Base-by-base conservation (phyloP, 495 filamentous ascomycete species). In the Aspergillus funiculosus region DNA sequence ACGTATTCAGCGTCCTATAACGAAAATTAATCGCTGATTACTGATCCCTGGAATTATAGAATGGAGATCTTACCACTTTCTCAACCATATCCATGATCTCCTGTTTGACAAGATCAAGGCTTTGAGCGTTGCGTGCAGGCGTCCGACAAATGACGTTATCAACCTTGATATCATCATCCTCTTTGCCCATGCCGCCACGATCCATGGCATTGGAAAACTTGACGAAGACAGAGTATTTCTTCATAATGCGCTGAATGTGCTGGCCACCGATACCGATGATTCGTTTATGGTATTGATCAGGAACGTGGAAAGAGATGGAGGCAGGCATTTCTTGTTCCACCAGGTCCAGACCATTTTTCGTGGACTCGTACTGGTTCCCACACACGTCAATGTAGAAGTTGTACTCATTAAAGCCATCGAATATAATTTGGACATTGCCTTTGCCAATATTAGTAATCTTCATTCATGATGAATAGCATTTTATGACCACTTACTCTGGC, bases 191-290 rank as follows among this genome's bases (percentile, higher is more conserved):
- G 8, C 89, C 89, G 45, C 89, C 90, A 54, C 92, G 86, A 64
- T 99, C 92, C 94, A 97, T 97, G 19, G 94, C 92, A 58, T 99
- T 99, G 51, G 89, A 94, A 61, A 99, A 99, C 63, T 99, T 99
- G 71, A 99, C 92, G 52, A 97, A 99, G 46, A 99, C 92, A 1
- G 92, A 99, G 69, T 99, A 94, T 66, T 96, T 96, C 73, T 99
- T 99, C 92, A 97, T 99, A 71, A 97, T 97, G 46, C 89, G 89
- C 62, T 99, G 92, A 56, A 99, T 99, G 57, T 97, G 94, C 62
- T 95, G 89, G 13, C 92, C 92, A 48, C 92, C 94, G 48, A 97
- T 96, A 42, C 92, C 92, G 52, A 99, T 99, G 52, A 99, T 99
- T 30, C 94, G 88, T 72, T 97, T 99, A 67, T 99, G 92, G 61